A percentile compares a stretch with the other conserved stretches of the same genome.
Evolutionary conservation across 2,329 filamentous ascomycete genomes (phyloP).

Genomic region (Trichoderma sp.): DNA sequence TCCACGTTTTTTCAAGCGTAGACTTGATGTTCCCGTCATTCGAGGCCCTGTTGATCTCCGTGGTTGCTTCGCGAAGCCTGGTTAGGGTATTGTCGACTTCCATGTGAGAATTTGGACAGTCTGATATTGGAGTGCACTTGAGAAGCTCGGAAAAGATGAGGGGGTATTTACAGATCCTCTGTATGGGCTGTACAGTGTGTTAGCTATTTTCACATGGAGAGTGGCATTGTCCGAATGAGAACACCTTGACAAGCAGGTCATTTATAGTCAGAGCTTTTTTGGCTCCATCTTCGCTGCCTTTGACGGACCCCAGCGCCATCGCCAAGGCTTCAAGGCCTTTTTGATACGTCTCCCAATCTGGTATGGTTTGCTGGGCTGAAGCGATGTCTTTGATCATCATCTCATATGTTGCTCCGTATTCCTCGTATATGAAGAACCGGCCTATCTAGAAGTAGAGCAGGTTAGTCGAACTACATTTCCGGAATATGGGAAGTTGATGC

Average conservation of each 20-base stretch:
- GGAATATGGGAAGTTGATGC: neutral
- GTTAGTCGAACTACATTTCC: conserved; percentile 1
- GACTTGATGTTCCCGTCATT: conserved; percentile 70
- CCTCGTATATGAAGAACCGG: conserved; percentile 83
- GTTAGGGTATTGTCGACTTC: conserved; percentile 74
- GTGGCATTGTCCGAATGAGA: neutral
- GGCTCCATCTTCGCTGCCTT: conserved; percentile 60
- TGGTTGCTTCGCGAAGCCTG: conserved; percentile 71
- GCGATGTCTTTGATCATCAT: conserved; percentile 78
- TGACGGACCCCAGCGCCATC: conserved; percentile 70
- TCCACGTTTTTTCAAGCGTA: conserved; percentile 77
- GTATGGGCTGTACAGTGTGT: conserved; percentile 36
- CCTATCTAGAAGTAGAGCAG: conserved; percentile 58
- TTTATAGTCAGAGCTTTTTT: conserved; percentile 79
- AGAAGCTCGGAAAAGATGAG: conserved; percentile 82
- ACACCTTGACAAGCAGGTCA: conserved; percentile 87
- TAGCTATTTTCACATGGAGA: neutral
- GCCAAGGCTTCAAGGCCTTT: conserved; percentile 83
- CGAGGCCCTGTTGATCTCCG: conserved; percentile 81
- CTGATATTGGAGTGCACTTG: conserved; percentile 78
- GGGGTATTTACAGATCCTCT: conserved; percentile 88
- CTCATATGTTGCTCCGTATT: conserved; percentile 89
- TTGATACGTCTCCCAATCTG: conserved; percentile 78
- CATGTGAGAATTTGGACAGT: conserved; percentile 81
- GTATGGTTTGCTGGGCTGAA: conserved; percentile 65